Base-by-base conservation (phyloP, 768 basidiomycete species). In the Pleurotus eryngii region DNA sequence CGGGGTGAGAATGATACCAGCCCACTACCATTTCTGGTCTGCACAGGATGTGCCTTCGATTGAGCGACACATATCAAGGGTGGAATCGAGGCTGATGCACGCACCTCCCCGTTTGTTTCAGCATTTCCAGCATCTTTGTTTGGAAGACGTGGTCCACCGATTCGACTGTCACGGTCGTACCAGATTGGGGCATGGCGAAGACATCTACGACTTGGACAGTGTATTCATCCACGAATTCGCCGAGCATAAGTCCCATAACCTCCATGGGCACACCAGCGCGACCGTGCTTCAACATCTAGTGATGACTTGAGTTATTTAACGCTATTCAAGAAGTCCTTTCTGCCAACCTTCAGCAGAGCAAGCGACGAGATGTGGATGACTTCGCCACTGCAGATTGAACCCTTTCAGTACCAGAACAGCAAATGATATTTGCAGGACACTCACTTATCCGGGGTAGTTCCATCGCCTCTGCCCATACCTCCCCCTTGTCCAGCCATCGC, bases 1-100 rank as follows among this genome's bases (percentile, higher is more conserved):
- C 97, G 56, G 97, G 97, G 78, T 99, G 97, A 39, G 97, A 98
- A 74, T 99, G 97, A 68, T 99, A 99, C 97, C 97, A 99, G 3
- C 97, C 97, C 1, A 99, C 97, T 4, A 98, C 97, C 86, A 89
- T 92, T 77, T 98, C 97, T 30, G 96, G 92, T 64, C 95, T 87
- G 11, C 15, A 46, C 47, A 49, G 7, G 17, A 58, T 14, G 27
- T 5, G 48, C 53, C 49, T 62, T 46, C 57, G 35, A 42, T 49
- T 46, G 63, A 49, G 22, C 35, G 48, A 47, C 51, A 56, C 50
- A 48, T 54, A 46, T 35, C 26, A 24, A 37, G 27, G 20, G 43
- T 47, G 24, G 24, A 5, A 49, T 24, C 50, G 60, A 57, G 48
- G 46, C 60, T 43, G 30, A 35, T 9, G 30, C 11, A 72, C 87